phyloP scores from a whole-genome alignment of 169 alveolate species.

The Eimeria necatrix region DNA sequence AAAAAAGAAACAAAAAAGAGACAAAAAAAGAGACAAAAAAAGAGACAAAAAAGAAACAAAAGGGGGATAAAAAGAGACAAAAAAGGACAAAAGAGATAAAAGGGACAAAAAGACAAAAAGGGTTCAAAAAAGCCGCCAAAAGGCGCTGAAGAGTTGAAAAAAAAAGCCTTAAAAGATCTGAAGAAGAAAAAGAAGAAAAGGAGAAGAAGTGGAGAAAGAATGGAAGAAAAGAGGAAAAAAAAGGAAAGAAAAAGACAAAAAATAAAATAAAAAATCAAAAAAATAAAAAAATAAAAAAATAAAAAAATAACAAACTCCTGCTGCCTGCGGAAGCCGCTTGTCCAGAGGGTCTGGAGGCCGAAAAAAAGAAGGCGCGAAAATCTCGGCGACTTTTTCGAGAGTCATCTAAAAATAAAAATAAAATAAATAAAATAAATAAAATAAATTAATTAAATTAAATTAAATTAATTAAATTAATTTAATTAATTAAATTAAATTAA shows the following conservation, averaged over 20 bases:
- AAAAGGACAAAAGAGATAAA: not conserved
- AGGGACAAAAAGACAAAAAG: not conserved
- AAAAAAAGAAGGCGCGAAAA: slow-evolving; percentile 52
- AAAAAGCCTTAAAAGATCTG: not conserved
- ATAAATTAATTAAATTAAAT: too few species aligned
- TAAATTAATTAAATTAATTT: too few species aligned
- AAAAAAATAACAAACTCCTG: not conserved
- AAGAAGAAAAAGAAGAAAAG: not conserved
- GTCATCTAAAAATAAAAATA: slow-evolving; percentile 58
- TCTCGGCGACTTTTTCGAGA: slow-evolving; percentile 39
- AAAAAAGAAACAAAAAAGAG: not conserved
- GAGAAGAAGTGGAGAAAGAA: too few species aligned
- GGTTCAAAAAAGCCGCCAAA: not conserved
- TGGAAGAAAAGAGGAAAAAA: too few species aligned
- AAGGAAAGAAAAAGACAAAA: not conserved
- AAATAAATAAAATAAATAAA: not conserved
- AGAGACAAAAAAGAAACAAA: too few species aligned
- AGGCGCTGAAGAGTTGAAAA: not conserved
- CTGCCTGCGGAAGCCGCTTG: slow-evolving; percentile 18
- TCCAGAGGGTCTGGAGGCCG: slow-evolving; percentile 39
- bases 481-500: too few species aligned
- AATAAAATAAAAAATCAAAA: not conserved
- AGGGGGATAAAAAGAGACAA: not conserved
- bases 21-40: not conserved
- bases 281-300: not conserved